Conservation (phyloP, 768 basidiomycete species). For the Rhodocollybia butyracea region DNA sequence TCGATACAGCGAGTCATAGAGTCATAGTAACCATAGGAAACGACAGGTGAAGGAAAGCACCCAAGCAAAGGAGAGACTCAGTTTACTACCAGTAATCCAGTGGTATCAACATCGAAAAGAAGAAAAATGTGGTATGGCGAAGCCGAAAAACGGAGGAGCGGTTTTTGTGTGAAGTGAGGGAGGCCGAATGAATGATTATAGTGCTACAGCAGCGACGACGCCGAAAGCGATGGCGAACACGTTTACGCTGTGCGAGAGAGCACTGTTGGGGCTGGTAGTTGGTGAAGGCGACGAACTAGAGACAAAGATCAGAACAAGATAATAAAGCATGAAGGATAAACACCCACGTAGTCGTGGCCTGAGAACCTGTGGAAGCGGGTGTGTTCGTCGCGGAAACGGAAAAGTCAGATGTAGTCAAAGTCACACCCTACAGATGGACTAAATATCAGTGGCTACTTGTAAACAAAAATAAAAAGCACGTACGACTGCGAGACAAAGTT, state of each 20-base stretch:
- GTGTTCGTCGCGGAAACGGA: conserved; percentile 9
- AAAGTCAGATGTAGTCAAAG: conserved; percentile 35
- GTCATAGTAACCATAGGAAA: too few relatives aligned
- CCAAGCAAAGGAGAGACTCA: too few relatives aligned
- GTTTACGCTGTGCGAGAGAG: neutral
- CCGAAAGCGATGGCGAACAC: neutral
- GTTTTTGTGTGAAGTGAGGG: too few relatives aligned
- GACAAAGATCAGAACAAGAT: neutral
- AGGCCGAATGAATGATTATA: neutral
- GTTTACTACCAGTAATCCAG: too few relatives aligned
- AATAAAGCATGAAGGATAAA: neutral
- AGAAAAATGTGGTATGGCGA: too few relatives aligned
- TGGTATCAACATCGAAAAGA: too few relatives aligned
- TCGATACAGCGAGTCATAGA: too few relatives aligned
- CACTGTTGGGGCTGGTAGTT: neutral
- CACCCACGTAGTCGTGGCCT: neutral
- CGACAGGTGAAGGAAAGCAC: too few relatives aligned
- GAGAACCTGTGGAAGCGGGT: neutral
- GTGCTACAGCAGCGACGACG: neutral
- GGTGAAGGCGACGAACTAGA: neutral
- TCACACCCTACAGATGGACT: conserved; percentile 44
- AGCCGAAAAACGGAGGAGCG: too few relatives aligned
- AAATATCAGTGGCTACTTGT: neutral
- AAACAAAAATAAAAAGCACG: conserved; percentile 27
- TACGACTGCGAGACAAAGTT: conserved; percentile 49